Evolutionary conservation across 257 asterid species (phyloP).

Genomic region (Fraxinus excelsior): DNA sequence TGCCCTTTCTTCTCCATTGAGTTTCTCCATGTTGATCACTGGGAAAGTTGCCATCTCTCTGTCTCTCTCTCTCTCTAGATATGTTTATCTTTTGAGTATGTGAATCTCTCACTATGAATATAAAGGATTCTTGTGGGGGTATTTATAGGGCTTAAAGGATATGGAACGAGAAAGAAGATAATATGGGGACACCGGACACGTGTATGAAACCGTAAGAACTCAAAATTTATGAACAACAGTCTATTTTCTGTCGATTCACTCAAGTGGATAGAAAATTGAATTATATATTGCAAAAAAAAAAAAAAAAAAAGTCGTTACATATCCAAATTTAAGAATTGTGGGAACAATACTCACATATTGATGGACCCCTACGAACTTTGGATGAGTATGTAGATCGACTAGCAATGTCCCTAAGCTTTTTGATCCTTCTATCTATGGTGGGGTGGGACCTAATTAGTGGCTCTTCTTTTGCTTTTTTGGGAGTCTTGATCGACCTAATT

Average conservation of each 20-base stretch:
- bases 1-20: constrained; percentile 47
- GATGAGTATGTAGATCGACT: constrained; percentile 8
- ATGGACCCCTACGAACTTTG: constrained; percentile 49
- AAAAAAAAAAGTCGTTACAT: background rate
- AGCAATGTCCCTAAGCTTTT: background rate
- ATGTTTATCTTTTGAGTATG: background rate
- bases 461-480: background rate
- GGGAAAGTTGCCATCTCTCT: constrained; percentile 51
- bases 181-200: background rate
- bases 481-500: constrained; percentile 21
- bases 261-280: background rate
- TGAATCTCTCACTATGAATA: constrained; percentile 6
- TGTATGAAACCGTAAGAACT: background rate
- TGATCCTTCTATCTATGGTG: background rate
- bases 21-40: constrained; percentile 52
- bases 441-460: background rate
- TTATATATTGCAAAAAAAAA: background rate
- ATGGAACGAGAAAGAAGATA: background rate
- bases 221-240: background rate
- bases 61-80: background rate
- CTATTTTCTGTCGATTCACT: background rate
- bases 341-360: constrained; percentile 39
- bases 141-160: constrained; percentile 36
- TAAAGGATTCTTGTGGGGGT: constrained; percentile 4
- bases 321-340: constrained; percentile 22